Base-by-base conservation (phyloP, 345 rosid species). In the Gossypium sturtianum region DNA sequence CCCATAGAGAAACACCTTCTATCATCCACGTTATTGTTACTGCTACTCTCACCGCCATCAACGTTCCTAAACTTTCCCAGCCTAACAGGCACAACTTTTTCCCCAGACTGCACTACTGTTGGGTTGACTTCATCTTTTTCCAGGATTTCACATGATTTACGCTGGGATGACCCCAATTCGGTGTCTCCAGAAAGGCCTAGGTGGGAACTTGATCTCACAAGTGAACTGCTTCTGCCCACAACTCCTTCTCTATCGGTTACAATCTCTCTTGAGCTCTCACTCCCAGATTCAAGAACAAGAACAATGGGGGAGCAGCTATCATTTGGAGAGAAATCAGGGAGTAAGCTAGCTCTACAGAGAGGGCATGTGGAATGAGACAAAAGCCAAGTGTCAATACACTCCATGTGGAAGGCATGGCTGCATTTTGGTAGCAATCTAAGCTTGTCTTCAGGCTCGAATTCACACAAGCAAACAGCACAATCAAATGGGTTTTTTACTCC, bases 321-420 rank as follows among this genome's bases (percentile, higher is more conserved):
- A 76, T 80, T 86, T n/a, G 82, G 86, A 25, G 91, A 75, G 83
- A 88, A 85, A 76, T 90, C 99, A 19, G 90, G 84, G 74, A 93
- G 83, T 82, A 95, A 81, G 66, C 84, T 79, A 11, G 88, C 90
- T 86, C 99, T 84, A 69, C 98, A 95, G n/a, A 93, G 84, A 54
- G 99, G 99, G 84, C 99, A 95, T 74, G 97, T 95, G 16, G 99
- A 95, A 85, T 95, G 99, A 78, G 98, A 95, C 84, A 95, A 81
- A 60, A 95, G 92, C 99, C 99, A 95, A 19, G 98, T 93, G 56
- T 95, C 99, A 57, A 95, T 95, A 75, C 99, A 95, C 56, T 93
- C 99, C 97, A 87, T 83, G 80, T 95, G 99, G 81, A 95, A 95
- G 54, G 99, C 99, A 81, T 95, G 99, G 80, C 98, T 93, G 34